Conservation (phyloP, 2,329 filamentous ascomycete genomes). For the Apiospora phragmitis region DNA sequence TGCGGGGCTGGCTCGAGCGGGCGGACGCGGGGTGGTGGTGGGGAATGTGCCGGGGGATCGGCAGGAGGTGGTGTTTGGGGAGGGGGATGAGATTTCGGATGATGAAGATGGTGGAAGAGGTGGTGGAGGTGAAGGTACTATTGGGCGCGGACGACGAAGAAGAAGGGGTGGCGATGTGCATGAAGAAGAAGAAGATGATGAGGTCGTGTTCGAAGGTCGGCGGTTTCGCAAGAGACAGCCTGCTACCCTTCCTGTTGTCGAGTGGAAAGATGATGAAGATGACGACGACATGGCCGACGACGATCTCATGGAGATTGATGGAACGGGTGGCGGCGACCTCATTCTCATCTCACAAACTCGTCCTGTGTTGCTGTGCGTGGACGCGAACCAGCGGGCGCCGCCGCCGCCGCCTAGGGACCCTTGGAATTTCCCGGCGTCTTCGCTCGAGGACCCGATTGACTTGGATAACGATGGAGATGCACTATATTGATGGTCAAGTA, state of each 20-base stretch:
- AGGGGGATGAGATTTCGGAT: background rate
- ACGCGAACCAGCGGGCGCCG: background rate
- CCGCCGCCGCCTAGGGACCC: background rate
- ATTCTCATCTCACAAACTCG: background rate
- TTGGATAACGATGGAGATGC: background rate
- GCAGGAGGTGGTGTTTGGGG: background rate
- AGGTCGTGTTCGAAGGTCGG: background rate
- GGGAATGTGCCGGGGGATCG: background rate
- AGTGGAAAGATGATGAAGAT: background rate
- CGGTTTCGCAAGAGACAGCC: background rate
- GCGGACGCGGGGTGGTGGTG: conserved; percentile 33
- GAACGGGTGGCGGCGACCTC: background rate
- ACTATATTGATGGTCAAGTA: background rate
- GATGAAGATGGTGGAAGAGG: background rate
- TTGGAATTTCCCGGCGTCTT: background rate
- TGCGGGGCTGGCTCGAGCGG: conserved; percentile 46
- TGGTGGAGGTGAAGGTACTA: background rate
- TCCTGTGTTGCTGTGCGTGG: background rate
- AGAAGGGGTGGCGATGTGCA: too few relatives aligned
- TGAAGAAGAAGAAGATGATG: background rate
- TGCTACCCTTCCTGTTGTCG: too few relatives aligned
- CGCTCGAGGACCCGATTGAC: background rate
- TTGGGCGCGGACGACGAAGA: too few relatives aligned
- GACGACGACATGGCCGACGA: background rate
- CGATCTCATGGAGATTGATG: background rate